Base-by-base conservation (phyloP, 495 filamentous ascomycete genomes). In the Neurospora sublineolata region DNA sequence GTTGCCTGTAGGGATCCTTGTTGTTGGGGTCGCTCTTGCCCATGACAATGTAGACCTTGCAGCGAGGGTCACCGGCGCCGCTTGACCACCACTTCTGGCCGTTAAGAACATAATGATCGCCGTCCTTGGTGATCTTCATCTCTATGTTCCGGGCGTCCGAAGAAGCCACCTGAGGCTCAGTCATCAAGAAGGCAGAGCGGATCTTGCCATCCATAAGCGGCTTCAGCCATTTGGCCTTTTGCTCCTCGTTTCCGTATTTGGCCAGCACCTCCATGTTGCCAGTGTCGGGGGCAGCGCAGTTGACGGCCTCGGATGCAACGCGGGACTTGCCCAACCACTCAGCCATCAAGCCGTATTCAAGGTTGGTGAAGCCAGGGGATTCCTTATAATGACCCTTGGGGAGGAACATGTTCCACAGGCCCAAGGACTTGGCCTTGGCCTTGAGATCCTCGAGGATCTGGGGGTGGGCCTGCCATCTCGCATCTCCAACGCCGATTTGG, bases 1-100 rank as follows among this genome's bases (percentile, higher is more conserved):
- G 94, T 74, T 95, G 93, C 77, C 86, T 87, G 86, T 96, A 96
- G 27, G 88, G 81, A 79, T 94, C 89, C 68, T 84, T 84, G 82
- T 94, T 88, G 69, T 83, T 76, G 41, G 93, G 82, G 76, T 93
- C 89, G 14, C 87, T 87, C 83, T 97, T 97, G 77, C 92, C 94
- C 92, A 97, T 95, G 68, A 96, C 92, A 36, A 97, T 87, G 82
- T 97, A 97, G 74, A 97, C 80, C 79, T 90, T 88, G 84, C 94
- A 97, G 75, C 94, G 87, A 70, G 93, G 93, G 79, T 97, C 94
- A 60, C 94, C 94, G 30, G 94, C 94, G 70, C 94, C 94, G 72
- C 90, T 93, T 73, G 90, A 93, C 94, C 94, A 97, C 94, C 94
- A 97, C 92, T 97, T 97, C 90, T 90, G 89, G 72, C 94, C 94